Evolutionary conservation across 768 basidiomycete genomes (phyloP), one percentile per base, ranked within the genome.

Genomic region (Trametes punicea): DNA sequence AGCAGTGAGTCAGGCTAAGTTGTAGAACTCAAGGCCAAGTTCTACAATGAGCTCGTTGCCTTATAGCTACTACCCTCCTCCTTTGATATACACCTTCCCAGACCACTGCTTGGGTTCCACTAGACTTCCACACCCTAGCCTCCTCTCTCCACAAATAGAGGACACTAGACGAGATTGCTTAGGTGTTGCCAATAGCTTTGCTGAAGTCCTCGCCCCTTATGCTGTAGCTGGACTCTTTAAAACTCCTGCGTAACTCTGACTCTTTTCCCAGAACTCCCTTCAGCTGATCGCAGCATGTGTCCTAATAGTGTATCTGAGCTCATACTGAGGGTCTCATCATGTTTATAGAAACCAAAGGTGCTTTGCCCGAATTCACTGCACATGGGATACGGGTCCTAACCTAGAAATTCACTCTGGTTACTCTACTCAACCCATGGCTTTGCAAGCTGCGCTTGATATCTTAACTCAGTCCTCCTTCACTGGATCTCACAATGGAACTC

Each of bases 241-340:
- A 16, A n/a, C n/a, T 2, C 31, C 13, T 31, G 31, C 13, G 8
- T 13, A 31, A 31, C 31, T n/a, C n/a, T n/a, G n/a, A n/a, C n/a
- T n/a, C n/a, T n/a, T n/a, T n/a, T 29, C 26, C 44, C 29, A 16
- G 44, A 46, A 29, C 46, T 18, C 20, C 20, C 30, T 18, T 47
- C 46, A 6, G 18, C 46, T 20, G n/a, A 15, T 29, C 31, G 30
- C 46, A 21, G 29, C 29, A 33, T n/a, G 31, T 20, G 46, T 47
- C 31, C 46, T 47, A 47, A 47, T 29, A 47, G 46, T 47, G 31
- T 33, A 31, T 47, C 46, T 20, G 46, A 47, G 34, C 46, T 47
- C 46, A 47, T 31, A 33, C 46, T 47, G 31, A 33, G 46, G 30
- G 30, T 47, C 46, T 47, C 31, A 29, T 33, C 46, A 47, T 47